A percentile compares a stretch with the other conserved stretches of the same genome.
Conservation (phyloP, 495 filamentous ascomycete species). For the Daldinia decipiens region DNA sequence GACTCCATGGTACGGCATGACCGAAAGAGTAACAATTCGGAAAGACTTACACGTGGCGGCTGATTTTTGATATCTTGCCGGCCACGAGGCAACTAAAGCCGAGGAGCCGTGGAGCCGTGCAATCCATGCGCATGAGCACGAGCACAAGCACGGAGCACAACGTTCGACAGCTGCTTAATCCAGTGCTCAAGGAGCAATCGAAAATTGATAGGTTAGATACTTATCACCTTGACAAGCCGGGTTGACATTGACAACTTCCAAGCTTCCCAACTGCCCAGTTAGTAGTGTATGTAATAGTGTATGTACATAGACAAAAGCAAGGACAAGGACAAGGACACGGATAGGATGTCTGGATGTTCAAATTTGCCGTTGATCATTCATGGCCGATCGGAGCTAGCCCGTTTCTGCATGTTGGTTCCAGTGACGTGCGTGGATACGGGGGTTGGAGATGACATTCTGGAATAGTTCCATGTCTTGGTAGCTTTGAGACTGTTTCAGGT, state of each 20-base stretch:
- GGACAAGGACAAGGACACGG: not conserved
- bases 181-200: not conserved
- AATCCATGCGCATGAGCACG: not conserved
- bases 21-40: constrained; percentile 18
- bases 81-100: constrained; percentile 23
- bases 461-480: constrained; percentile 10
- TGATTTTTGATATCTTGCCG: constrained; percentile 14
- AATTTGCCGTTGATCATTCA: constrained; percentile 6
- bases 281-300: too few relatives aligned
- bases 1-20: constrained; percentile 25
- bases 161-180: not conserved
- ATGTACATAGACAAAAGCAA: too few relatives aligned
- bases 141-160: not conserved
- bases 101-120: constrained; percentile 12
- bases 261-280: not conserved
- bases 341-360: not conserved
- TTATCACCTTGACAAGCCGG: not conserved
- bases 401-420: constrained; percentile 10
- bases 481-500: constrained; percentile 16
- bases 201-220: not conserved
- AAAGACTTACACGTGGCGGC: constrained; percentile 22
- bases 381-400: constrained; percentile 12
- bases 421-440: constrained; percentile 9
- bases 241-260: constrained; percentile 5
- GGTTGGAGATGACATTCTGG: not conserved